Conservation (phyloP, 352 stramenopile genomes). For the Phytophthora colocasiae region DNA sequence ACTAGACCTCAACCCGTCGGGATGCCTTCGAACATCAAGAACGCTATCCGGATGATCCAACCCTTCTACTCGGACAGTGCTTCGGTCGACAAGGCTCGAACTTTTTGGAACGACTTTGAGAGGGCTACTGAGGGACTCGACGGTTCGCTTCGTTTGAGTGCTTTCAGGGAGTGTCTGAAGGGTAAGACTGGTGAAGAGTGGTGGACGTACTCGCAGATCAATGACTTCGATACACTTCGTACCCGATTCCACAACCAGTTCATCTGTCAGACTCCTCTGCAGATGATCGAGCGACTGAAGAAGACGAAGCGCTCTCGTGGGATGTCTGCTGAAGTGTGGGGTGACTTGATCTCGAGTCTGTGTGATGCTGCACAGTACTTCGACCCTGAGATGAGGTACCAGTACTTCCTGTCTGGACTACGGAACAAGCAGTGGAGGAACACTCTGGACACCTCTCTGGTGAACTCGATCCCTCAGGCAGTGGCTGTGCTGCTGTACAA, state of each 20-base stretch:
- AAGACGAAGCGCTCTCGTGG: not conserved
- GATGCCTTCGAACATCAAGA: too few relatives aligned
- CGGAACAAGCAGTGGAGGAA: not conserved
- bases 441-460: not conserved
- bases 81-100: not conserved
- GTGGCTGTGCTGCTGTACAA: not conserved
- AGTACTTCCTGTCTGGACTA: not conserved
- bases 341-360: not conserved
- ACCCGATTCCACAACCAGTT: conserved; percentile 2
- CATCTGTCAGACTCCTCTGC: conserved; percentile 4
- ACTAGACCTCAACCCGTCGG: too few relatives aligned
- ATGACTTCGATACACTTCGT: not conserved
- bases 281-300: conserved; percentile 7
- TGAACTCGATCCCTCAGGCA: conserved; percentile 1
- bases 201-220: not conserved
- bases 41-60: not conserved
- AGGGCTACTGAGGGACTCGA: not conserved
- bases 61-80: not conserved
- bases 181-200: not conserved
- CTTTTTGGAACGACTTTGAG: not conserved
- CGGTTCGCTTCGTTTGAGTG: too few relatives aligned
- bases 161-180: too few relatives aligned
- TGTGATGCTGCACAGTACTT: not conserved
- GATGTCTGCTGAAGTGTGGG: conserved; percentile 1
- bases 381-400: not conserved